Evolutionary conservation across 2,329 filamentous ascomycete species (phyloP).

Genomic region (Nigrograna mackinnonii): DNA sequence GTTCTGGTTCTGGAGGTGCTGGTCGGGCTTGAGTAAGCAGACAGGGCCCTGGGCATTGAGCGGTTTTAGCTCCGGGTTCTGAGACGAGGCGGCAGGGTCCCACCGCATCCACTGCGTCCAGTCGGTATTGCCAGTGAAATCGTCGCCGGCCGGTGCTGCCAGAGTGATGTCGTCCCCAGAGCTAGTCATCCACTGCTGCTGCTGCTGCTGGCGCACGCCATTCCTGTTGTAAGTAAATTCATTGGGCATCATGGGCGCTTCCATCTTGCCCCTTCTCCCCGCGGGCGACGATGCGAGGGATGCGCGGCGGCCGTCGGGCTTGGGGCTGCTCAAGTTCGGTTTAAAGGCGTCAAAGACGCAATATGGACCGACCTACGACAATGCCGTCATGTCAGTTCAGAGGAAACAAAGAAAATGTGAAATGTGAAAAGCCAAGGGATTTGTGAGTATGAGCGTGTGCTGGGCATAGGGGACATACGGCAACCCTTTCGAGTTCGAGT

Average conservation of each 20-base stretch:
- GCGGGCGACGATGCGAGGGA: conserved; percentile 8
- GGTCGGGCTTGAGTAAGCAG: conserved; percentile 27
- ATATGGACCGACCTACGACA: conserved; percentile 40
- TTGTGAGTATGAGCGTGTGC: no score
- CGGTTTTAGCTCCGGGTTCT: conserved; percentile 27
- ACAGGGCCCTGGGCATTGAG: conserved; percentile 28
- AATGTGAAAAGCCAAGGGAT: neutral
- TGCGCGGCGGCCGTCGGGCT: conserved; percentile 6
- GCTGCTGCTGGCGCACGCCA: conserved; percentile 37
- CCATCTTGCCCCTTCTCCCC: conserved; percentile 26
- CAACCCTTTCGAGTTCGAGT: conserved; percentile 41
- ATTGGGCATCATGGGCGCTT: conserved; percentile 36
- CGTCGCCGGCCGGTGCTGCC: conserved; percentile 26
- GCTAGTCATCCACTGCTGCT: conserved; percentile 39
- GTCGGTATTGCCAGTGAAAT: conserved; percentile 33
- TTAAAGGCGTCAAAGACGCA: conserved; percentile 42
- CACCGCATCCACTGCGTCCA: conserved; percentile 55
- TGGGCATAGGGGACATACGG: conserved; percentile 41
- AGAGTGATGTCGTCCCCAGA: conserved; percentile 36
- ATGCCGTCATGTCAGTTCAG: conserved; percentile 26
- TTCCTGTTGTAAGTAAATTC: conserved; percentile 31
- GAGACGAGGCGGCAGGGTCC: conserved; percentile 43
- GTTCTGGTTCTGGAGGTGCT: no score
- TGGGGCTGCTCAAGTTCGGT: conserved; percentile 23
- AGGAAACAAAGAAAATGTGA: neutral